Conservation (phyloP, 2,329 filamentous ascomycete species). For the Tolypocladium paradoxum region DNA sequence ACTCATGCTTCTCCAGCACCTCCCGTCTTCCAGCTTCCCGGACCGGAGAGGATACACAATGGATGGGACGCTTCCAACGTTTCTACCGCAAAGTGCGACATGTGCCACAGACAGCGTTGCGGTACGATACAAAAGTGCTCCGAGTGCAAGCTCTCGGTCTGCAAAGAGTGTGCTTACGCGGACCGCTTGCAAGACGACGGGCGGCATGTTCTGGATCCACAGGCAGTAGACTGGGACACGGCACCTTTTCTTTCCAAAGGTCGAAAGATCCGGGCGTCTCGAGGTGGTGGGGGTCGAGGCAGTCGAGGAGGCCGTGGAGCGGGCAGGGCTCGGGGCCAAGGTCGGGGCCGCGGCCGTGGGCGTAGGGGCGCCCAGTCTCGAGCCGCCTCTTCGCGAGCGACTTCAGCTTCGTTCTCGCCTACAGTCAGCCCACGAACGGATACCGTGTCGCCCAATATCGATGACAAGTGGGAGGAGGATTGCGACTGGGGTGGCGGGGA, state of each 20-base stretch:
- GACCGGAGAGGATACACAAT: conserved; percentile 4
- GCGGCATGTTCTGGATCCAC: conserved; percentile 11
- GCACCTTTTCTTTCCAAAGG: neutral
- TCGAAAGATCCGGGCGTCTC: neutral
- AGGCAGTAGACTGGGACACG: conserved; percentile 8
- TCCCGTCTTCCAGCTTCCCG: neutral
- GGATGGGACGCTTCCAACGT: conserved; percentile 11
- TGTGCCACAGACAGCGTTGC: conserved; percentile 12
- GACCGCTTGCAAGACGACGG: conserved; percentile 7
- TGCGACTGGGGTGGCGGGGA: neutral
- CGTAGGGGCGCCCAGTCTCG: neutral
- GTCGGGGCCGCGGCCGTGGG: neutral
- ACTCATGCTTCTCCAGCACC: neutral
- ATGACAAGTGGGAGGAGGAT: neutral
- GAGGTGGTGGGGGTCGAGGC: neutral
- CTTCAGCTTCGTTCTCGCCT: neutral
- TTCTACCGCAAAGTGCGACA: conserved; percentile 16
- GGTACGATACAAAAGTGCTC: conserved; percentile 13
- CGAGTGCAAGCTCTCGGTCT: conserved; percentile 13
- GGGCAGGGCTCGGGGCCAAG: neutral
- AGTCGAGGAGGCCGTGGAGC: neutral
- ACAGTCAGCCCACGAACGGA: neutral
- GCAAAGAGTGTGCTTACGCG: conserved; percentile 8
- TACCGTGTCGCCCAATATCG: neutral
- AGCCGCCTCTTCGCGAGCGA: neutral